phyloP scores from a whole-genome alignment of 352 stramenopile species.

The Pythium coloratum region DNA sequence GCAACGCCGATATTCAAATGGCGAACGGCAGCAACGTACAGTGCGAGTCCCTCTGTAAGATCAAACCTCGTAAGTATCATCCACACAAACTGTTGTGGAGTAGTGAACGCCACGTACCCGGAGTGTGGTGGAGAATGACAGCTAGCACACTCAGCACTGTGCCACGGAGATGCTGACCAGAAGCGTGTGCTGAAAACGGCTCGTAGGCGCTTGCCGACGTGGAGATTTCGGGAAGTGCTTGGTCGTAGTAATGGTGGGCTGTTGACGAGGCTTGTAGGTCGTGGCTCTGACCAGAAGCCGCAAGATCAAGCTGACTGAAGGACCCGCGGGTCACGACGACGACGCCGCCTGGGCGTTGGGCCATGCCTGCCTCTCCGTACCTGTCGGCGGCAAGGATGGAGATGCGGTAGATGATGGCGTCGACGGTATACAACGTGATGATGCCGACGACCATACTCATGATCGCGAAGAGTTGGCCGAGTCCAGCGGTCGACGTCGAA shows the following conservation, averaged over 20 bases:
- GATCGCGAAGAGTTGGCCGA: conserved; percentile 22
- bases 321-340: conserved; percentile 10
- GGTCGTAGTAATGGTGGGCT: conserved; percentile 2
- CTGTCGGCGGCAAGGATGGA: conserved; percentile 21
- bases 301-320: conserved; percentile 19
- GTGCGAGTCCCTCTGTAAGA: conserved; percentile 21
- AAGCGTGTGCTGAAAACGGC: conserved; percentile 1
- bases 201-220: conserved; percentile 21
- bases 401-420: conserved; percentile 27
- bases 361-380: conserved; percentile 10
- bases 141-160: conserved; percentile 24
- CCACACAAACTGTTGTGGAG: background rate
- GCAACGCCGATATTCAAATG: conserved; percentile 25
- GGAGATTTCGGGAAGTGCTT: conserved; percentile 22
- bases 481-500: background rate
- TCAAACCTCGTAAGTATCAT: background rate
- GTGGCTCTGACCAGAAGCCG: conserved; percentile 4
- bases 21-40: conserved; percentile 25
- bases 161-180: conserved; percentile 9
- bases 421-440: conserved; percentile 22
- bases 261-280: conserved; percentile 17
- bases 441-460: conserved; percentile 20
- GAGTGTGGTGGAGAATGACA: conserved; percentile 28
- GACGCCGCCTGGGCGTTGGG: conserved; percentile 1
- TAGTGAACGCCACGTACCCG: conserved; percentile 18